A percentile compares a stretch with the other conserved stretches of the same genome.
Evolutionary conservation across 257 asterid genomes (phyloP).

Genomic region (Solanum tarapatanum): DNA sequence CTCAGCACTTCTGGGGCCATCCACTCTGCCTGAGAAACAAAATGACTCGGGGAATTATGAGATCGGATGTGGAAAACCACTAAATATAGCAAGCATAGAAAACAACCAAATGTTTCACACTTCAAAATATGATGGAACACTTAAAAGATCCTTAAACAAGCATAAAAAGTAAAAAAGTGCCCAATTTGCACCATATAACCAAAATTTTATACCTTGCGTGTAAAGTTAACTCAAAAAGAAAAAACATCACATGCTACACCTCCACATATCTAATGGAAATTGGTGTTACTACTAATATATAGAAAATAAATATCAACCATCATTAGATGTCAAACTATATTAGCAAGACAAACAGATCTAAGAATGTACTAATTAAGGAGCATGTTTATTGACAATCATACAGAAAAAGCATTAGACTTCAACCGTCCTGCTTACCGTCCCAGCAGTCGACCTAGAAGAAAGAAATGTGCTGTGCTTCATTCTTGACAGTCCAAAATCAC

Average conservation of each 20-base stretch:
- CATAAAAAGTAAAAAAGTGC: background rate
- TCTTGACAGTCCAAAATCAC: constrained; percentile 89
- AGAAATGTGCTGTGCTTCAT: constrained; percentile 93
- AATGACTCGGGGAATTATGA: background rate
- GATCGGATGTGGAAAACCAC: background rate
- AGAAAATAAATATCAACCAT: background rate
- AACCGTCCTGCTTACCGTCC: constrained; percentile 59
- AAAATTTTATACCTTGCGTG: background rate
- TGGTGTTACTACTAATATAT: background rate
- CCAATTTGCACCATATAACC: background rate
- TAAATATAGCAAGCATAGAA: background rate
- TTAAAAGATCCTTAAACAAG: background rate
- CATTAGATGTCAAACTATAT: background rate
- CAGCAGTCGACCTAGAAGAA: constrained; percentile 94
- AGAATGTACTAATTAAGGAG: background rate
- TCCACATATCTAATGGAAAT: background rate
- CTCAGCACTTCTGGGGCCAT: constrained; percentile 99
- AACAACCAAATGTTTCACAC: background rate
- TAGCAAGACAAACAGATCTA: background rate
- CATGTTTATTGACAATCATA: background rate
- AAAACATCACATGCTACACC: background rate
- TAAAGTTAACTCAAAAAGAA: background rate
- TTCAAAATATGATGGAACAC: background rate
- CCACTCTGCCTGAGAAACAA: constrained; percentile 88
- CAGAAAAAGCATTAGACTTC: background rate